Evolutionary conservation across 2,329 filamentous ascomycete genomes (phyloP).

Genomic region (Beauveria asiatica): DNA sequence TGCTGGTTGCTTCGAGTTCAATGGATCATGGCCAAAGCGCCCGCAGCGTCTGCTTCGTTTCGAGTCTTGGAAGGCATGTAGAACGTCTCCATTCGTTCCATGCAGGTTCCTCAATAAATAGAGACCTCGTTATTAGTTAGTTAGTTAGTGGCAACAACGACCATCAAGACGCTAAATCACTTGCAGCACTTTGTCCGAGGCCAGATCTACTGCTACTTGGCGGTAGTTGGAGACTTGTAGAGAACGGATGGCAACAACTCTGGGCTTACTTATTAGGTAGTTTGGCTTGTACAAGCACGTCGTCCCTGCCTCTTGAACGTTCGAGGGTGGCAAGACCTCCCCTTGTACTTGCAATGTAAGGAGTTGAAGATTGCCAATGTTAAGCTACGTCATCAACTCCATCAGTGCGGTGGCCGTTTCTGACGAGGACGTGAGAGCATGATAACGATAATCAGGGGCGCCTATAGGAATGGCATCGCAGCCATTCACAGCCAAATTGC

Average conservation of each 20-base stretch:
- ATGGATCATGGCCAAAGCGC: neutral
- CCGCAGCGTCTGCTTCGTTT: neutral
- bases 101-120: constrained; percentile 5
- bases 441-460: neutral
- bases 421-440: neutral
- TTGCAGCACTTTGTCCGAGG: neutral
- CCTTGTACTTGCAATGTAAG: neutral
- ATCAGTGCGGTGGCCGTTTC: neutral
- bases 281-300: no score
- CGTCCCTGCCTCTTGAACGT: no score
- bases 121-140: no score
- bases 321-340: no score
- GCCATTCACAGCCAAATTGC: neutral
- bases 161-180: neutral
- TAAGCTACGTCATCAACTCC: neutral
- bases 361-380: neutral
- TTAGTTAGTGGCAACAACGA: neutral
- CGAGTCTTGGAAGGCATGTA: constrained; percentile 3
- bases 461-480: neutral
- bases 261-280: no score
- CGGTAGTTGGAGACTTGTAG: no score
- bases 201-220: no score
- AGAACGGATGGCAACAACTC: no score
- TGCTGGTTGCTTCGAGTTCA: neutral
- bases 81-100: constrained; percentile 14